Evolutionary conservation across 768 basidiomycete genomes (phyloP).

Genomic region (Strobilomyces echinocephalus): DNA sequence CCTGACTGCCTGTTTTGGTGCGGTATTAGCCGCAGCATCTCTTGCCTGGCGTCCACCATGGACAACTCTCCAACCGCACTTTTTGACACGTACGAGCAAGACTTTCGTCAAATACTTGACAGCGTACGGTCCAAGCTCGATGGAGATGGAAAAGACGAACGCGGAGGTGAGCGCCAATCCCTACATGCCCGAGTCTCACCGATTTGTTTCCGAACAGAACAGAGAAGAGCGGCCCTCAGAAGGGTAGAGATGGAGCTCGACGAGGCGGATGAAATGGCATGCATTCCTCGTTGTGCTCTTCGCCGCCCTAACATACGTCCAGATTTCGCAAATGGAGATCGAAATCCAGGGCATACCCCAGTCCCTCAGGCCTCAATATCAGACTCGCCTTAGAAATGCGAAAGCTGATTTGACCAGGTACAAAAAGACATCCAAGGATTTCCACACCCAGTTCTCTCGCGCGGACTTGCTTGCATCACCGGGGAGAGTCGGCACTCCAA

Average conservation of each 20-base stretch:
- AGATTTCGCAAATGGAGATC: slow-evolving; percentile 99
- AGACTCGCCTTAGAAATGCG: slow-evolving; percentile 65
- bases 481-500: slow-evolving; percentile 28
- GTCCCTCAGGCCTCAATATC: slow-evolving; percentile 73
- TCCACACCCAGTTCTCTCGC: slow-evolving; percentile 65
- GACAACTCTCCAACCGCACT: slow-evolving; percentile 78
- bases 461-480: slow-evolving; percentile 69
- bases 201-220: slow-evolving; percentile 46
- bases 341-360: slow-evolving; percentile 94
- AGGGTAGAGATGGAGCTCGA: slow-evolving; percentile 93
- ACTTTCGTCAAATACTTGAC: slow-evolving; percentile 78
- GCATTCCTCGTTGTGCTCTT: slow-evolving; percentile 16
- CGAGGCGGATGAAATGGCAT: slow-evolving; percentile 95
- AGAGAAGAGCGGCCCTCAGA: slow-evolving; percentile 72
- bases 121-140: slow-evolving; percentile 77
- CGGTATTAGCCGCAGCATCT: slow-evolving; percentile 16
- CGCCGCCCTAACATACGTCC: slow-evolving; percentile 2
- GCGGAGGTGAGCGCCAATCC: slow-evolving; percentile 53
- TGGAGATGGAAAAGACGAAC: slow-evolving; percentile 57
- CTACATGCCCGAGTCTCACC: not conserved
- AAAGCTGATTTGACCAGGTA: slow-evolving; percentile 71
- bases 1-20: slow-evolving; percentile 24
- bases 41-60: slow-evolving; percentile 40
- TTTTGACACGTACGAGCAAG: slow-evolving; percentile 91
- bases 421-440: slow-evolving; percentile 78